Base-by-base conservation (phyloP, 306 rosid genomes). In the Quercus ilex region DNA sequence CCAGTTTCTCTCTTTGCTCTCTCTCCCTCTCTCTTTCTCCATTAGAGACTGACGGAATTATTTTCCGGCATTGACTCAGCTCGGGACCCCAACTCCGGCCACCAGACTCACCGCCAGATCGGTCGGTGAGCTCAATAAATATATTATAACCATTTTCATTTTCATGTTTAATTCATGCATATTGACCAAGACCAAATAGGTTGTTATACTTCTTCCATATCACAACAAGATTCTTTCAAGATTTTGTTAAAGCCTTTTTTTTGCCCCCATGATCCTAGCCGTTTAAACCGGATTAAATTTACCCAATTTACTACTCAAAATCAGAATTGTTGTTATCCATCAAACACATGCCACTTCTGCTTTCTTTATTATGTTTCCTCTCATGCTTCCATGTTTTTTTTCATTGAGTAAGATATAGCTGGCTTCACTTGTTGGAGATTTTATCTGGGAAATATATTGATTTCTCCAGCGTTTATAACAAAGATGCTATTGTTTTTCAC, bases 1-100 rank as follows among this genome's bases (percentile, higher is more conserved):
- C 15, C 53, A 56, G 62, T 59, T 55, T 52, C 53, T 46, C 71
- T 49, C 35, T 68, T 12, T 49, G 70, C 76, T 72, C 78, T 70
- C 74, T 71, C 30, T 56, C 26, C 35, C 53, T 43, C 75, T 43
- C 33, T 68, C 41, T 49, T 46, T 55, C 46, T 21, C 52, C 41
- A 14, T 28, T 57, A 19, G 75, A 64, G 73, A 78, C 83, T 83
- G 51, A 69, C 83, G 62, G 43, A 76, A 74, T 77, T 77, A 79
- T 73, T 64, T 81, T 83, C 89, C 77, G 58, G 64, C 92, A 87
- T 84, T 86, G 92, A 87, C 91, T 83, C 51, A 80, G 74, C 52
- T 59, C 73, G 83, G 71, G 68, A 59, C 76, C 30, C 38, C 53
- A 58, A 58, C 26, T 53, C 69, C 73, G 79, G 69, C 74, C 33